Conservation (phyloP, 805 yeast species). For the Yarrowia phangngaensis region DNA sequence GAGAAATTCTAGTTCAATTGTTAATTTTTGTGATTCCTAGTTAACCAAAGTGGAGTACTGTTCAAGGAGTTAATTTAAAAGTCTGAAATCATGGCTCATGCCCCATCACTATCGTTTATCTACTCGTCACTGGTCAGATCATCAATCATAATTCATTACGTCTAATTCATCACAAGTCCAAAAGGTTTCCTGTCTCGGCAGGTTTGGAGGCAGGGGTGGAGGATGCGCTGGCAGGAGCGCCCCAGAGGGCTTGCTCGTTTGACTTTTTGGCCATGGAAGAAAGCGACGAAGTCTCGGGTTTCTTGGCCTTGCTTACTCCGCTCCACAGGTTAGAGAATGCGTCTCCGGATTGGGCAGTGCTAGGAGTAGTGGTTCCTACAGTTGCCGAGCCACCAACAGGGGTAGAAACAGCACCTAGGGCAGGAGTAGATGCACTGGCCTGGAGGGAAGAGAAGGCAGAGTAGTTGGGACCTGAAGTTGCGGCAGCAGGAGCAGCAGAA, state of each 20-base stretch:
- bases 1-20: too few relatives aligned
- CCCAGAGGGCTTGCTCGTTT: constrained; percentile 21
- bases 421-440: constrained; percentile 28
- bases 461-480: constrained; percentile 17
- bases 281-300: constrained; percentile 29
- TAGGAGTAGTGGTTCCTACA: constrained; percentile 26
- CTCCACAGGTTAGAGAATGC: constrained; percentile 44
- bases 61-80: too few relatives aligned
- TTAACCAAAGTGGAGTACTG: too few relatives aligned
- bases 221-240: constrained; percentile 7
- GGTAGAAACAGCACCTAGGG: constrained; percentile 17
- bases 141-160: constrained; percentile 24
- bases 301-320: constrained; percentile 26
- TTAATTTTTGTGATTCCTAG: too few relatives aligned
- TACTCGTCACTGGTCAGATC: too few relatives aligned
- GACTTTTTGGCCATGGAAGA: constrained; percentile 22
- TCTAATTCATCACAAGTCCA: constrained; percentile 12
- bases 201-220: constrained; percentile 9
- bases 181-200: constrained; percentile 17
- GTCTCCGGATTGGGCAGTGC: constrained; percentile 33
- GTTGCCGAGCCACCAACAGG: constrained; percentile 28
- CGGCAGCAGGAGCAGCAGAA: background rate
- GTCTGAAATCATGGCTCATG: too few relatives aligned
- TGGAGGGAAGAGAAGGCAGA: constrained; percentile 13
- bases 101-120: too few relatives aligned